These are phyloP conservation scores for Deinandra increscens DNA, from an alignment of 129 eudicot genomes.

Conservation along the genomic window DNA sequence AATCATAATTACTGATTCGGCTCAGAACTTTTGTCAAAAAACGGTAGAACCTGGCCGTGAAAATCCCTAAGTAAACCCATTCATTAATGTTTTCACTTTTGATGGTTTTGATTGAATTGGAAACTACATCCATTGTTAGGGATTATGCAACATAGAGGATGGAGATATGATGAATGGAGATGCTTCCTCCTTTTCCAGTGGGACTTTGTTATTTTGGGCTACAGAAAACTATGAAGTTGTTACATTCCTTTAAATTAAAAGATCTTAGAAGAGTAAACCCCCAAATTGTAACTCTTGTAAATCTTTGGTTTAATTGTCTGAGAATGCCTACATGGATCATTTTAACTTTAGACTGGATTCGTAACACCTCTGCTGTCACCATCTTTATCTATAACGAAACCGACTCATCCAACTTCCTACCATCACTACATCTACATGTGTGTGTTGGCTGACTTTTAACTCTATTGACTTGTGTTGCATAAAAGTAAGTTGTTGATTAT, in stretches of 20 bases:
- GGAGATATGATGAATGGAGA: conserved; percentile 32
- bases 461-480: too few relatives aligned
- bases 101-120: background rate
- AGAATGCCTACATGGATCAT: too few relatives aligned
- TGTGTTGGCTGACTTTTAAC: too few relatives aligned
- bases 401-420: too few relatives aligned
- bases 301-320: conserved; percentile 25
- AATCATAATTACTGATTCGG: background rate
- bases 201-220: conserved; percentile 18
- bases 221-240: conserved; percentile 16
- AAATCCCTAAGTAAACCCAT: background rate
- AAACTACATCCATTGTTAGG: conserved; percentile 25
- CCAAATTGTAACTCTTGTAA: conserved; percentile 28
- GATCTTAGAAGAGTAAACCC: conserved; percentile 8
- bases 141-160: conserved; percentile 29
- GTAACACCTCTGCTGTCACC: too few relatives aligned
- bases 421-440: too few relatives aligned
- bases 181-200: conserved; percentile 16
- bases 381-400: too few relatives aligned
- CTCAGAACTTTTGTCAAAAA: background rate
- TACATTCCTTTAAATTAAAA: conserved; percentile 14
- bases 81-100: background rate
- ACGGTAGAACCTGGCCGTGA: background rate
- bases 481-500: too few relatives aligned
- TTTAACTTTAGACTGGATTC: too few relatives aligned